Conservation (phyloP, 1,284 basidiomycete species). For the Tylopilus sp. region DNA sequence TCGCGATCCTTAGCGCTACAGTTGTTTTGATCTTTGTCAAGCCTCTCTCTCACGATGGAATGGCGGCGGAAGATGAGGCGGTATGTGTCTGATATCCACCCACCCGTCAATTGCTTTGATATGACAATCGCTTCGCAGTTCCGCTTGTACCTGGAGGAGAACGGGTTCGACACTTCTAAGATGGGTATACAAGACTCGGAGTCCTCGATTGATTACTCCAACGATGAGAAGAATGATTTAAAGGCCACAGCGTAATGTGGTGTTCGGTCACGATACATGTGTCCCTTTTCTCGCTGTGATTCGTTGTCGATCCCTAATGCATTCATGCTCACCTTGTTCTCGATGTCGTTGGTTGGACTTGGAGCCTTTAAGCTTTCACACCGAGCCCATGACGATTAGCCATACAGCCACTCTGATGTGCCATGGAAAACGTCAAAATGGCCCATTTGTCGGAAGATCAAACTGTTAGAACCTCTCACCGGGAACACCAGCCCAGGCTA, state of each 20-base stretch:
- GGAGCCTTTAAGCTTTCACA: not conserved
- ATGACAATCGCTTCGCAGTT: slow-evolving; percentile 44
- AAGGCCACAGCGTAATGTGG: slow-evolving; percentile 11
- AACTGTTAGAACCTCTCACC: too few species aligned
- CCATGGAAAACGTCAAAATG: too few species aligned
- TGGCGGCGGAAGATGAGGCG: slow-evolving; percentile 66
- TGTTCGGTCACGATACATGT: not conserved
- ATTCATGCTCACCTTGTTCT: not conserved
- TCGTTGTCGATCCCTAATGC: not conserved
- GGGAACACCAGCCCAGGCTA: too few species aligned
- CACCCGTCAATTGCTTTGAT: not conserved
- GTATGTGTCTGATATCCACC: slow-evolving; percentile 11
- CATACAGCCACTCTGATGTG: too few species aligned
- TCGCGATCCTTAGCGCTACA: slow-evolving; percentile 75
- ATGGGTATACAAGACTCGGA: slow-evolving; percentile 50
- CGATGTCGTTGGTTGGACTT: not conserved
- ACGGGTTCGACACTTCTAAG: slow-evolving; percentile 70
- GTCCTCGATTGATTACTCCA: slow-evolving; percentile 9
- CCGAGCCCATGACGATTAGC: not conserved
- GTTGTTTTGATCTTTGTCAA: slow-evolving; percentile 73
- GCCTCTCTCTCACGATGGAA: slow-evolving; percentile 72
- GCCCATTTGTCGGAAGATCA: too few species aligned
- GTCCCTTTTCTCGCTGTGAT: not conserved
- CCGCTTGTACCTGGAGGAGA: slow-evolving; percentile 68
- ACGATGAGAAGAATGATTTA: slow-evolving; percentile 21